These are phyloP conservation scores for Phytophthora sp. DNA, from an alignment of 352 stramenopile genomes.

Conservation along the genomic window DNA sequence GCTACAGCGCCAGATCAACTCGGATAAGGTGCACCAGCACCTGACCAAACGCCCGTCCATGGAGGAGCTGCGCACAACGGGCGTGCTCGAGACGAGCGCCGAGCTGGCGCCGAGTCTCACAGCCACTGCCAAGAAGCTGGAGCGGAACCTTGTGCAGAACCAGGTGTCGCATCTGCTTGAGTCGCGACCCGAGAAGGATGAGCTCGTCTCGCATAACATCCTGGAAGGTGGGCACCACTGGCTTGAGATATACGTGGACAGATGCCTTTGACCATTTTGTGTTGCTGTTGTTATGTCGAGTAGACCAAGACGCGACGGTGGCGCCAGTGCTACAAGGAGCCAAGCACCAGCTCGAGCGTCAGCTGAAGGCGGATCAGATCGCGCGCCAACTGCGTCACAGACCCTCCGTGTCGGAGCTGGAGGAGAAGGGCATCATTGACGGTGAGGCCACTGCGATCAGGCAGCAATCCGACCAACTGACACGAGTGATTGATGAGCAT, in stretches of 20 bases:
- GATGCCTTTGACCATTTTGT: too few species aligned
- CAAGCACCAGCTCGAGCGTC: slow-evolving; percentile 76
- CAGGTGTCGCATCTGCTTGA: slow-evolving; percentile 84
- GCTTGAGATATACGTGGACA: too few species aligned
- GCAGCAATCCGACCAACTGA: slow-evolving; percentile 13
- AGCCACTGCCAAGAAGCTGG: slow-evolving; percentile 80
- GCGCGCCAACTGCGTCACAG: slow-evolving; percentile 72
- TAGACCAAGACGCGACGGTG: slow-evolving; percentile 51
- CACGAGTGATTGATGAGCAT: slow-evolving; percentile 25
- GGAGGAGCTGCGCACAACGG: slow-evolving; percentile 59
- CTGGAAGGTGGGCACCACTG: slow-evolving; percentile 48
- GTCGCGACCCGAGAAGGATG: slow-evolving; percentile 75
- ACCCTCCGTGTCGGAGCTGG: slow-evolving; percentile 72
- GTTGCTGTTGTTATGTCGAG: slow-evolving; percentile 2
- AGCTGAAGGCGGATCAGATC: slow-evolving; percentile 76
- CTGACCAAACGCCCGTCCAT: slow-evolving; percentile 75
- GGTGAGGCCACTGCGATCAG: slow-evolving; percentile 36
- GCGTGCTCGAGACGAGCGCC: slow-evolving; percentile 64
- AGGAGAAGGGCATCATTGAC: slow-evolving; percentile 81
- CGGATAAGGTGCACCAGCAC: slow-evolving; percentile 76
- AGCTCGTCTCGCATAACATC: slow-evolving; percentile 81
- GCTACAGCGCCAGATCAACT: slow-evolving; percentile 74
- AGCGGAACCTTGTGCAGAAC: slow-evolving; percentile 80
- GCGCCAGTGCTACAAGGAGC: slow-evolving; percentile 70
- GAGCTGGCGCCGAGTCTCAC: slow-evolving; percentile 68